Evolutionary conservation across 1,284 basidiomycete species (phyloP), one percentile per base, ranked within the genome.

Genomic region (Anthracocystis panici-leucophaei): DNA sequence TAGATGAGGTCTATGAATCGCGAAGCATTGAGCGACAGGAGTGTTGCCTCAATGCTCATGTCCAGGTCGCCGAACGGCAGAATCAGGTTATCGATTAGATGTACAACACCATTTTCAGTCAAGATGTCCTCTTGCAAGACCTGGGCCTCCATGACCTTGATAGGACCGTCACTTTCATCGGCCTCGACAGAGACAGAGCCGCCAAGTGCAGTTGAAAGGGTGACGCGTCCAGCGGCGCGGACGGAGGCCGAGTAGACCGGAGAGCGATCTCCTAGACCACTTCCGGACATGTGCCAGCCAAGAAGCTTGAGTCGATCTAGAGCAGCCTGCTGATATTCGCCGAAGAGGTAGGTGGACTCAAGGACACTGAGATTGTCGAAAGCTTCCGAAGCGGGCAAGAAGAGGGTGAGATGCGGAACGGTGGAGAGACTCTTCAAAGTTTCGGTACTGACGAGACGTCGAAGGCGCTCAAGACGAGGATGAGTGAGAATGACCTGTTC

Each of bases 21-120:
- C 0, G 92, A 93, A 83, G 95, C 97, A 81, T 97, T 94, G 65
- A 97, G 89, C 0, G 93, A 90, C 23, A 96, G 88, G 6, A 97
- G 90, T 70, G 91, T 94, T 86, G 99, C 98, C 87, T 99, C 96
- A 6, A 95, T 91, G 1, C 93, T 96, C 48, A 96, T 87, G 74
- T 90, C 88, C 49, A 99, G 89, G 33, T 92, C 88, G 9, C 90
- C 90, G 0, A 89, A 88, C 1, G 94, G 93, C 14, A 97, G 85
- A 14, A 99, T 89, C 23, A 99, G 89, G 14, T 90, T 89, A 10
- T 92, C 92, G 44, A 99, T 89, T 48, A 95, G 89, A 85, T 99
- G 97, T 21, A 98, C 85, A 45, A 98, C 97, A 52, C 81, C 87
- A 84, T 84, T 82, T 64, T 82, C 80, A 9, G 68, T 66, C 7